Percentiles rank a stretch among this genome's conserved stretches.
These are phyloP conservation scores for Dactylonectria estremocensis DNA, from an alignment of 2,329 filamentous ascomycete genomes.

Conservation along the genomic window DNA sequence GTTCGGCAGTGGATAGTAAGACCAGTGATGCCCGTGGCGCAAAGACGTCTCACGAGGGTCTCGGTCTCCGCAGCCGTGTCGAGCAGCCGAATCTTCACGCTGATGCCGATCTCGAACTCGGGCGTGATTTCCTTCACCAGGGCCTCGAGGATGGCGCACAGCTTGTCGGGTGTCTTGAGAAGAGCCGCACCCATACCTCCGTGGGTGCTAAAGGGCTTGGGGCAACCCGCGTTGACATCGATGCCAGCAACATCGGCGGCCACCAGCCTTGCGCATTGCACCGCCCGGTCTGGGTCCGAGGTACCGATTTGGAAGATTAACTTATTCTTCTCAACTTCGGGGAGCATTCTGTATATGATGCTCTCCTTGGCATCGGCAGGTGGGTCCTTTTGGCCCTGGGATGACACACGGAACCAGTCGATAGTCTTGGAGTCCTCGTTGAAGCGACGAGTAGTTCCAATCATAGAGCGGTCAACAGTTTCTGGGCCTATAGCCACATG, in stretches of 20 bases:
- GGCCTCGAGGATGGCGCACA: slow-evolving; percentile 86
- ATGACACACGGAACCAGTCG: slow-evolving; percentile 86
- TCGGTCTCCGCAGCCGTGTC: slow-evolving; percentile 84
- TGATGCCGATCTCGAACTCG: slow-evolving; percentile 90
- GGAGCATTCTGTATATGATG: slow-evolving; percentile 88
- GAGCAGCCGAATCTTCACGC: slow-evolving; percentile 94
- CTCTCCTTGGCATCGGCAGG: slow-evolving; percentile 71
- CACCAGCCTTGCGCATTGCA: slow-evolving; percentile 86
- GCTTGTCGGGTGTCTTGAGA: slow-evolving; percentile 85
- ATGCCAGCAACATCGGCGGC: slow-evolving; percentile 93
- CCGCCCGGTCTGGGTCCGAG: slow-evolving; percentile 84
- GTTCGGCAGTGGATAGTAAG: slow-evolving; percentile 97
- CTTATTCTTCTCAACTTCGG: slow-evolving; percentile 79
- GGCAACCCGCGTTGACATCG: slow-evolving; percentile 98
- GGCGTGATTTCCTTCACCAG: slow-evolving; percentile 84
- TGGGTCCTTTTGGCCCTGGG: slow-evolving; percentile 75
- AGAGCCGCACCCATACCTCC: slow-evolving; percentile 97
- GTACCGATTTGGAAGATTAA: slow-evolving; percentile 96
- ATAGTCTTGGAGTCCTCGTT: slow-evolving; percentile 85
- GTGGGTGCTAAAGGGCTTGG: slow-evolving; percentile 94
- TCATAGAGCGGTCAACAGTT: slow-evolving; percentile 92
- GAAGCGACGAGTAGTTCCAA: slow-evolving; percentile 84
- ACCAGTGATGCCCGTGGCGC: slow-evolving; percentile 90
- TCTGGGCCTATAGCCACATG: slow-evolving; percentile 77
- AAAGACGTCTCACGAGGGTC: slow-evolving; percentile 82